These are phyloP conservation scores for Gossypium sturtianum DNA, from an alignment of 345 rosid genomes.

Conservation along the genomic window DNA sequence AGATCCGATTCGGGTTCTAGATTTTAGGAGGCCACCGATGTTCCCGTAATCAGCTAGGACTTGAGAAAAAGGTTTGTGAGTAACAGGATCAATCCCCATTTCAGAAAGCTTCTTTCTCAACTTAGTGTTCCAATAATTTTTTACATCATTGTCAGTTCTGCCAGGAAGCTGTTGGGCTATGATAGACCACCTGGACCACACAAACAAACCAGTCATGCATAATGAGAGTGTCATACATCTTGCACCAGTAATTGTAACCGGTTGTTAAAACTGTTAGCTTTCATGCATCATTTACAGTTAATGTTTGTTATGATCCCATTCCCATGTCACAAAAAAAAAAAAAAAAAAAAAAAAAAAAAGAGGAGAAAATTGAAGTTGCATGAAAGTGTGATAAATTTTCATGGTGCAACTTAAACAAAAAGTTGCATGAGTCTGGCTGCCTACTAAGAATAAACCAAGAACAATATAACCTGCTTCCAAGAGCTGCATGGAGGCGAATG, in stretches of 20 bases:
- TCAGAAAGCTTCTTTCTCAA: constrained; percentile 80
- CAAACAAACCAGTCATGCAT: not conserved
- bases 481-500: constrained; percentile 79
- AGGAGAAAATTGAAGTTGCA: not conserved
- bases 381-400: not conserved
- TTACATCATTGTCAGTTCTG: constrained; percentile 90
- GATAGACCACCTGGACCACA: constrained; percentile 66
- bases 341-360: no score
- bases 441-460: not conserved
- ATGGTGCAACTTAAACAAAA: no score
- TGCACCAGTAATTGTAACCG: constrained; percentile 5
- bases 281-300: not conserved
- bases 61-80: constrained; percentile 89
- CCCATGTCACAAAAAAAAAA: not conserved
- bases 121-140: constrained; percentile 89
- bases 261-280: constrained; percentile 15
- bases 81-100: constrained; percentile 93
- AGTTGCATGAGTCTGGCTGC: no score
- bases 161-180: constrained; percentile 93
- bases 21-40: constrained; percentile 53
- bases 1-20: constrained; percentile 40
- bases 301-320: not conserved
- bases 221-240: constrained; percentile 5
- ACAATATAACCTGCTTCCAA: constrained; percentile 68
- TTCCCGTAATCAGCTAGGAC: constrained; percentile 80